phyloP scores from a whole-genome alignment of 1,139 yeast species.

The Taphrina confusa region DNA sequence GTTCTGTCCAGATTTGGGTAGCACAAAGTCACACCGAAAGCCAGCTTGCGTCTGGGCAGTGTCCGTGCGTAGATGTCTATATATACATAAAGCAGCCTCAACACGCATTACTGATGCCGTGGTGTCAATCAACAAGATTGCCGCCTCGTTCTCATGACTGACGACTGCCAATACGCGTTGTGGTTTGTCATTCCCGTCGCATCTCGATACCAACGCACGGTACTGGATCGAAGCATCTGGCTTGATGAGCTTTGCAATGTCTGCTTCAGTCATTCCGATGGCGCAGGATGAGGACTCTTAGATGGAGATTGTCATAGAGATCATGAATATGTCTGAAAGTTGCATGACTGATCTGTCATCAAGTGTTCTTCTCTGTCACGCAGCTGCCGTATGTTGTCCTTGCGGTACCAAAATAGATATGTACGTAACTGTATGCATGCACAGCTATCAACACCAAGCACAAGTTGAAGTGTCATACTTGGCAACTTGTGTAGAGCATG shows the following conservation, averaged over 20 bases:
- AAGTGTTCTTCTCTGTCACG: too few species aligned
- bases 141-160: background rate
- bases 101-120: background rate
- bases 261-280: background rate
- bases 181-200: background rate
- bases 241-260: background rate
- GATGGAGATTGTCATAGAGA: too few species aligned
- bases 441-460: too few species aligned
- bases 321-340: too few species aligned
- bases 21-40: background rate
- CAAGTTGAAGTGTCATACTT: too few species aligned
- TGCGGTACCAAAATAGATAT: too few species aligned
- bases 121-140: background rate
- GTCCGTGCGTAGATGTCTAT: background rate
- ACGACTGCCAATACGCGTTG: background rate
- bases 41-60: constrained; percentile 1
- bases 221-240: constrained; percentile 4
- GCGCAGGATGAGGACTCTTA: too few species aligned
- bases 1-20: background rate
- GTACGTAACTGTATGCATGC: too few species aligned
- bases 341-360: too few species aligned
- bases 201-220: background rate
- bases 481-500: too few species aligned
- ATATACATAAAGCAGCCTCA: background rate
- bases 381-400: too few species aligned